phyloP scores from a whole-genome alignment of 2,329 filamentous ascomycete genomes.

The Ambrosiella xylebori region DNA sequence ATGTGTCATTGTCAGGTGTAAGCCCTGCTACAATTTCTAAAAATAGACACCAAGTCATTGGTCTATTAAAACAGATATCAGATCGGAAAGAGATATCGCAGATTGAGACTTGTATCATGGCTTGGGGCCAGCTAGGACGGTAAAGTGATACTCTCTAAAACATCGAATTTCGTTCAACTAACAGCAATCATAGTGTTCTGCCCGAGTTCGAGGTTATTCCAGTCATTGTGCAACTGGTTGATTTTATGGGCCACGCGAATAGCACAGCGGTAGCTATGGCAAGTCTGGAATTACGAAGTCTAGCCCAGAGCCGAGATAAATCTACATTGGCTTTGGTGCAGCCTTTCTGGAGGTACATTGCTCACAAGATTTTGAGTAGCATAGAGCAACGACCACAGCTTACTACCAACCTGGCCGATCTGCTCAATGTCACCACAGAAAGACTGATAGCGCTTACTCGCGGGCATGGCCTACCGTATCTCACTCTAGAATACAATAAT shows the following conservation, averaged over 20 bases:
- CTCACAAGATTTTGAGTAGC: conserved; percentile 67
- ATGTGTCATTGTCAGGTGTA: conserved; percentile 15
- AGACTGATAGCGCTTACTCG: conserved; percentile 64
- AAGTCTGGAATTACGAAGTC: conserved; percentile 61
- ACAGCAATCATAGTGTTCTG: conserved; percentile 34
- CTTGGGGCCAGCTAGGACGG: conserved; percentile 70
- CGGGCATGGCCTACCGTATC: conserved; percentile 64
- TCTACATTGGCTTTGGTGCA: conserved; percentile 55
- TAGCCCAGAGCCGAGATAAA: conserved; percentile 47
- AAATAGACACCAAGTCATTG: conserved; percentile 35
- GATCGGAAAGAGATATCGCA: conserved; percentile 49
- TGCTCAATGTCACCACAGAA: conserved; percentile 58
- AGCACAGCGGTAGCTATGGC: conserved; percentile 63
- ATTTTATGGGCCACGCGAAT: conserved; percentile 74
- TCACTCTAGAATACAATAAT: conserved; percentile 60
- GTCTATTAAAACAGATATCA: conserved; percentile 54
- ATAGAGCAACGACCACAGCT: conserved; percentile 67
- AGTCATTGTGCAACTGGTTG: conserved; percentile 64
- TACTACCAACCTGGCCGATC: conserved; percentile 59
- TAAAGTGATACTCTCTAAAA: conserved; percentile 20
- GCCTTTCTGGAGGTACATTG: conserved; percentile 78
- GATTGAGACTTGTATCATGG: conserved; percentile 70
- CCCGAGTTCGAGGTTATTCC: conserved; percentile 74
- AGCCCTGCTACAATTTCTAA: conserved; percentile 5
- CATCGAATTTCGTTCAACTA: conserved; percentile 5